phyloP scores from a whole-genome alignment of 2,329 filamentous ascomycete species.

The Thelonectria discophora region DNA sequence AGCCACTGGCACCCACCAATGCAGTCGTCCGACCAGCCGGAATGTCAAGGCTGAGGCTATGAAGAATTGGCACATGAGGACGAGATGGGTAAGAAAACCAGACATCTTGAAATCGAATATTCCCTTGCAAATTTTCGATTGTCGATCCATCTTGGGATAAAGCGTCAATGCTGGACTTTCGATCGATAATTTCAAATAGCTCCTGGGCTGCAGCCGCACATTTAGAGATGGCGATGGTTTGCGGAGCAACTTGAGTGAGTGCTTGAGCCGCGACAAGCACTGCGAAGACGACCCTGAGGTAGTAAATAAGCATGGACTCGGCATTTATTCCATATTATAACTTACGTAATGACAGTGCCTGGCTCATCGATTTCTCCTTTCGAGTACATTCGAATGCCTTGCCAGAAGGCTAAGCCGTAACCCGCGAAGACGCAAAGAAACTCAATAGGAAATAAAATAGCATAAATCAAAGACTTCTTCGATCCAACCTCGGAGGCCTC shows the following conservation, averaged over 20 bases:
- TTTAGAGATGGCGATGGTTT: slow-evolving; percentile 55
- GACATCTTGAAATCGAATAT: slow-evolving; percentile 59
- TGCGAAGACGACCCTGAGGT: slow-evolving; percentile 56
- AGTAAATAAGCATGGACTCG: too few relatives aligned
- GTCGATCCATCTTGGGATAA: slow-evolving; percentile 48
- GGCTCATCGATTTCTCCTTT: slow-evolving; percentile 55
- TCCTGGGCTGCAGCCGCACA: slow-evolving; percentile 57
- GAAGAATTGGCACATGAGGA: slow-evolving; percentile 57
- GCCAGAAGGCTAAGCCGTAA: slow-evolving; percentile 61
- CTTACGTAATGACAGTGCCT: slow-evolving; percentile 58
- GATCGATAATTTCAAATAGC: slow-evolving; percentile 59
- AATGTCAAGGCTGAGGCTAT: slow-evolving; percentile 53
- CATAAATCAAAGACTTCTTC: slow-evolving; percentile 56
- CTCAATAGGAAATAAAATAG: slow-evolving; percentile 54
- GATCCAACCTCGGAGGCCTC: slow-evolving; percentile 50
- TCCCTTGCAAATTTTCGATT: slow-evolving; percentile 46
- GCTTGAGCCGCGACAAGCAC: slow-evolving; percentile 57
- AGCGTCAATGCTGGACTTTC: slow-evolving; percentile 54
- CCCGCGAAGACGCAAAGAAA: slow-evolving; percentile 59
- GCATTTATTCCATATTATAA: too few relatives aligned
- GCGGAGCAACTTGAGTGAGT: slow-evolving; percentile 58
- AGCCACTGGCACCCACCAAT: slow-evolving; percentile 66
- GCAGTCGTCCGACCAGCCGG: slow-evolving; percentile 60
- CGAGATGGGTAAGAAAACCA: slow-evolving; percentile 68
- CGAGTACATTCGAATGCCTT: slow-evolving; percentile 58